phyloP scores from a whole-genome alignment of 1,139 yeast species.

The Yamadazyma atlantica region DNA sequence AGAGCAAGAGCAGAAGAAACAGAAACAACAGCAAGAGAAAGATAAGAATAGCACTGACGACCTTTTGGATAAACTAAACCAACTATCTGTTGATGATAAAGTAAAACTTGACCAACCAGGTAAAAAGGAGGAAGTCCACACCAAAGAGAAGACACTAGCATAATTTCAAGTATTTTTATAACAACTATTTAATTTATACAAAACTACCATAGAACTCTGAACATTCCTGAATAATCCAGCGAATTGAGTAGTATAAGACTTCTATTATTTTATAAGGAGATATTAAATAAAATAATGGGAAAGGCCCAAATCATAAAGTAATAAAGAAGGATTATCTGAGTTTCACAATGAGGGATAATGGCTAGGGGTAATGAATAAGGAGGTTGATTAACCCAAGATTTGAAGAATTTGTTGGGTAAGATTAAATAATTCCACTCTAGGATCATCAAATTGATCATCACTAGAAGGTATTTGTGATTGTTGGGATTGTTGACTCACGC shows the following conservation, averaged over 20 bases:
- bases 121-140: background rate
- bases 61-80: slow-evolving; percentile 11
- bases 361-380: too few relatives aligned
- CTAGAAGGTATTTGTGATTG: slow-evolving; percentile 17
- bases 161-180: too few relatives aligned
- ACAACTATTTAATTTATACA: slow-evolving; percentile 5
- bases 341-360: too few relatives aligned
- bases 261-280: slow-evolving; percentile 1
- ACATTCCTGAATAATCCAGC: slow-evolving; percentile 12
- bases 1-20: slow-evolving; percentile 5
- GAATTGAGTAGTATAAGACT: background rate
- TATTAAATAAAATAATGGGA: background rate
- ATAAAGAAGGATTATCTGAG: too few relatives aligned
- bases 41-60: slow-evolving; percentile 4
- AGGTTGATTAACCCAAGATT: slow-evolving; percentile 37
- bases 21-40: slow-evolving; percentile 5
- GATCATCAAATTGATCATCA: slow-evolving; percentile 54
- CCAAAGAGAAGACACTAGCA: background rate
- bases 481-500: slow-evolving; percentile 39
- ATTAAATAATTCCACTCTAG: slow-evolving; percentile 70
- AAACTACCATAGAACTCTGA: slow-evolving; percentile 3
- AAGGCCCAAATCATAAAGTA: too few relatives aligned
- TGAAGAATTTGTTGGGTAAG: slow-evolving; percentile 77
- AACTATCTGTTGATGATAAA: slow-evolving; percentile 10
- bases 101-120: too few relatives aligned